Evolutionary conservation across 768 basidiomycete species (phyloP).

Genomic region (Tylopilus rubrobrunneus): DNA sequence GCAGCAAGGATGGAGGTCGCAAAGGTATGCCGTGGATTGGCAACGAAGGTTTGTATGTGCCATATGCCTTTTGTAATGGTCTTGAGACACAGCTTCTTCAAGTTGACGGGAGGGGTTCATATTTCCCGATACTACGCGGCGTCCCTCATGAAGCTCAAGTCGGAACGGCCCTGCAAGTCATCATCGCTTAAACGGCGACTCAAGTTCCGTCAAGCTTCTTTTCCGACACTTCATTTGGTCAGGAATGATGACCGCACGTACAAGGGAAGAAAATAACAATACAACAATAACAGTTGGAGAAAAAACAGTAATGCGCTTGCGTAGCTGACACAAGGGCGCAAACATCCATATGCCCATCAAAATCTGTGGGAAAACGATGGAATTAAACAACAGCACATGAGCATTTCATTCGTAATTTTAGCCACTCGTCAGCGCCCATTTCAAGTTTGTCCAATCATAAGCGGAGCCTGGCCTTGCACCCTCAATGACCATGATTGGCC

Average conservation of each 20-base stretch:
- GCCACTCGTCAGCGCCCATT: slow-evolving; percentile 1
- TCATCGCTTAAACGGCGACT: slow-evolving; percentile 20
- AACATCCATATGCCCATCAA: slow-evolving; percentile 5
- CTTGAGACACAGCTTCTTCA: slow-evolving; percentile 14
- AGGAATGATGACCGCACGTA: slow-evolving; percentile 10
- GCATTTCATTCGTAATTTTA: slow-evolving; percentile 12
- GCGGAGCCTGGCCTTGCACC: slow-evolving; percentile 3
- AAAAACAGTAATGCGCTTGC: slow-evolving; percentile 20
- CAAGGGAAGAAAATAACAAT: neutral
- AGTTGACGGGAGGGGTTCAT: slow-evolving; percentile 10
- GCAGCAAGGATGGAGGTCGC: slow-evolving; percentile 1
- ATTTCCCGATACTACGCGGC: slow-evolving; percentile 24
- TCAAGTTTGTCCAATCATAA: slow-evolving; percentile 21
- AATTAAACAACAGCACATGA: neutral
- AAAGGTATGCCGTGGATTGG: neutral
- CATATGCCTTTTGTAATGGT: neutral
- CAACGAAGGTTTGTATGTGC: slow-evolving; percentile 1
- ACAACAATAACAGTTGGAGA: slow-evolving; percentile 18
- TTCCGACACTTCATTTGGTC: slow-evolving; percentile 11
- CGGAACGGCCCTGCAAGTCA: slow-evolving; percentile 24
- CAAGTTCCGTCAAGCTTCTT: slow-evolving; percentile 22
- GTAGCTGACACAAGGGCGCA: neutral
- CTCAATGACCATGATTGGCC: slow-evolving; percentile 6
- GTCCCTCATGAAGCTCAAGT: slow-evolving; percentile 5
- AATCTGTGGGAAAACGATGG: neutral